Evolutionary conservation across 768 basidiomycete genomes (phyloP).

Genomic region (Rubroboletus pulcherrimus): DNA sequence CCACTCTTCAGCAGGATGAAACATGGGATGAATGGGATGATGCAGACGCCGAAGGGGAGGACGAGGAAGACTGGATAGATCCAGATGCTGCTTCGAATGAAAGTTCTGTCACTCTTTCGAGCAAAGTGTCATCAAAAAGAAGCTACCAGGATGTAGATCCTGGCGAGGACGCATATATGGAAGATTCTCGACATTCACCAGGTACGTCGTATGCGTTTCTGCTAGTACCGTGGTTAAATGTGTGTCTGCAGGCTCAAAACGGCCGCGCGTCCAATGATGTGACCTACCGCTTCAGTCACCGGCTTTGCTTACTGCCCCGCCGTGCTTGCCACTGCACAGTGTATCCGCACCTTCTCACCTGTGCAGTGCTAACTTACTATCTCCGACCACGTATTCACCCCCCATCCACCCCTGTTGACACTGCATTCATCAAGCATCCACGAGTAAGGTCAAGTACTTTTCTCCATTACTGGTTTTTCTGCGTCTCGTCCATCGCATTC

Average conservation of each 20-base stretch:
- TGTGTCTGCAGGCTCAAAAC: conserved; percentile 38
- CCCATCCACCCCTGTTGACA: conserved; percentile 2
- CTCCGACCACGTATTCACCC: conserved; percentile 10
- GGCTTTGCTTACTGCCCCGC: not conserved
- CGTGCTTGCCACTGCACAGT: not conserved
- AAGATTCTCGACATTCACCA: conserved; percentile 40
- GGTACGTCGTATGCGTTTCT: conserved; percentile 31
- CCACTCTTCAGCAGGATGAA: conserved; percentile 11
- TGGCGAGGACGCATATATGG: conserved; percentile 35
- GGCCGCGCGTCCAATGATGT: conserved; percentile 38
- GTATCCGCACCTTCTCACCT: not conserved
- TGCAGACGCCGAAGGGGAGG: conserved; percentile 45
- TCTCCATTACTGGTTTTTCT: conserved; percentile 2
- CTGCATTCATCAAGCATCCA: conserved; percentile 11
- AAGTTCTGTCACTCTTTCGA: conserved; percentile 55
- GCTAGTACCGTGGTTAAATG: not conserved
- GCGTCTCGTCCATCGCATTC: not conserved
- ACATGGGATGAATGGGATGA: conserved; percentile 33
- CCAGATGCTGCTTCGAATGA: conserved; percentile 47
- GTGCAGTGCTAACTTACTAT: conserved; percentile 30
- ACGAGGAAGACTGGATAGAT: conserved; percentile 43
- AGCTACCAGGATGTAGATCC: conserved; percentile 45
- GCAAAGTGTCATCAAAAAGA: conserved; percentile 49
- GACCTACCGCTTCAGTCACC: not conserved
- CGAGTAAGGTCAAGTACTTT: conserved; percentile 30